Percentiles rank a stretch among this genome's conserved stretches.
Evolutionary conservation across 495 filamentous ascomycete species (phyloP).

Genomic region (Penicillium egyptiacum): DNA sequence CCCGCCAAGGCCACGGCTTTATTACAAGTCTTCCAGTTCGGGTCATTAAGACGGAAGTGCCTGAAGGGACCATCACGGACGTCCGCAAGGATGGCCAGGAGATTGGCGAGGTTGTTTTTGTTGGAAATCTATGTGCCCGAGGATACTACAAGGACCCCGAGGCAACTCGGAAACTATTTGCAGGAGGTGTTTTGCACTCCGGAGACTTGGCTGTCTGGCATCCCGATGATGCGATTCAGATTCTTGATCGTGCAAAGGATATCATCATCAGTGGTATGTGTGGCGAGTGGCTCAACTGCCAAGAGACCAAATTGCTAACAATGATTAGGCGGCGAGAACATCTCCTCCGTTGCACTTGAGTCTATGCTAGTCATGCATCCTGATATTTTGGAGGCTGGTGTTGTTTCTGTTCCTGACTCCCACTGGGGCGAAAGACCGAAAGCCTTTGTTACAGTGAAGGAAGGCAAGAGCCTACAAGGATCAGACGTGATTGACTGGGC

Average conservation of each 20-base stretch:
- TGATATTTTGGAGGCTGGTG: slow-evolving; percentile 83
- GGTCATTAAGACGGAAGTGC: slow-evolving; percentile 74
- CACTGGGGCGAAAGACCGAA: slow-evolving; percentile 96
- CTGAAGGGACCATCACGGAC: slow-evolving; percentile 67
- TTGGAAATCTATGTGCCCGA: slow-evolving; percentile 87
- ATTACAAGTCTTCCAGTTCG: slow-evolving; percentile 77
- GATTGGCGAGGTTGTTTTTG: slow-evolving; percentile 90
- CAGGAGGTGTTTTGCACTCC: slow-evolving; percentile 81
- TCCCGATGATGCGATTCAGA: slow-evolving; percentile 84
- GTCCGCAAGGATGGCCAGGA: slow-evolving; percentile 80
- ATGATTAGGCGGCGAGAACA: slow-evolving; percentile 84
- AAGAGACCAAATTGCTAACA: slow-evolving; percentile 10
- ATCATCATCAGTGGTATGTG: slow-evolving; percentile 94
- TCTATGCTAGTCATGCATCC: slow-evolving; percentile 89
- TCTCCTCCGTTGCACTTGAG: slow-evolving; percentile 90
- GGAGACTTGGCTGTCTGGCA: slow-evolving; percentile 94
- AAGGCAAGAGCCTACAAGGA: slow-evolving; percentile 57
- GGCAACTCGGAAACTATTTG: slow-evolving; percentile 85
- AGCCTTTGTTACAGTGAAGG: slow-evolving; percentile 82
- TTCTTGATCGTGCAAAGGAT: slow-evolving; percentile 91
- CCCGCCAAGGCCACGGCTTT: slow-evolving; percentile 91
- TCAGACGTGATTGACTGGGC: slow-evolving; percentile 86
- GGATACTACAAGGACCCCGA: slow-evolving; percentile 90
- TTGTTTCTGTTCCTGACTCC: slow-evolving; percentile 83
- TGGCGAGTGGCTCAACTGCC: background rate